Evolutionary conservation across 331 rosid genomes (phyloP), one percentile per base, ranked within the genome.

Genomic region (Acacia pycnantha): DNA sequence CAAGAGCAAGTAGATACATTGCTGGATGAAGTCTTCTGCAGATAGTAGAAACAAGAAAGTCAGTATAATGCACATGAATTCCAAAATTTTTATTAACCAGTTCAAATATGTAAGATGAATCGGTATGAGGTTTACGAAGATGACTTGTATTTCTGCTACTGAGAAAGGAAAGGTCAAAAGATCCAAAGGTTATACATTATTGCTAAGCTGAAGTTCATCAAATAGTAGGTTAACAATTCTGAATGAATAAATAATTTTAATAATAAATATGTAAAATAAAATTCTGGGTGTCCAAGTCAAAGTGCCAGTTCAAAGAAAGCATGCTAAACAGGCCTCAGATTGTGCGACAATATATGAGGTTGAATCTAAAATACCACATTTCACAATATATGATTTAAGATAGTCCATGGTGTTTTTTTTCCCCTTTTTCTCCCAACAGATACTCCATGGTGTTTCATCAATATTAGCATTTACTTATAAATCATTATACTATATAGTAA

Each of bases 21-120:
- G 98, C 98, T 67, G 98, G 98, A 83, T 93, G 98, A 77, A 95
- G 91, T 86, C 98, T 92, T 89, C 98, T 95, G 93, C 90, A 81
- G 40, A 85, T 76, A 79, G 77, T 50, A 80, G 11, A 73, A 79
- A 81, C 78, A 79, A 69, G 73, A 80, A 31, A 41, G 79, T 87
- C 69, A 85, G 87, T 48, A 73, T 40, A 41, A 44, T 74, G 50
- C 68, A 47, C 56, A 66, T 44, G 48, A 31, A 51, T 77, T 81
- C 35, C 26, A 74, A 85, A 78, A 59, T 21, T 53, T 48, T 41
- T 46, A 64, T 71, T 35, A 75, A 76, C 69, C 40, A 26, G 72
- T 70, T 70, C 22, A 70, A 44, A 65, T 76, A 65, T 78, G 79
- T 47, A 51, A 37, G 13, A 69, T 53, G 54, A 62, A 77, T 77